Conservation (phyloP, 2,329 filamentous ascomycete species). For the Aulographum hederae region DNA sequence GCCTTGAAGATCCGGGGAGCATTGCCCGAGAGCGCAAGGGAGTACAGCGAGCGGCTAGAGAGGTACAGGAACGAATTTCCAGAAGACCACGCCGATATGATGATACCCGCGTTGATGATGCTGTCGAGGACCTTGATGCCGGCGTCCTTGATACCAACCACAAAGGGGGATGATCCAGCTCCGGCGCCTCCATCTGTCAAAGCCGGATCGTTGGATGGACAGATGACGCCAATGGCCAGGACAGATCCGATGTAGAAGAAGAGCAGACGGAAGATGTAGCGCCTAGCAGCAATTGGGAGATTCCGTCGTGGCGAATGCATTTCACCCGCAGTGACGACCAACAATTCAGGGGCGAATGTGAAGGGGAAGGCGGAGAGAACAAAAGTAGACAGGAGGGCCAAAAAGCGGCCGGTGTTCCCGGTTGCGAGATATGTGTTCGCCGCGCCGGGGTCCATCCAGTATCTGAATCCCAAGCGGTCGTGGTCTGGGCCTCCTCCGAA, state of each 20-base stretch:
- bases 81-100: conserved; percentile 44
- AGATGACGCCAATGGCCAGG: conserved; percentile 42
- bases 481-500: conserved; percentile 19
- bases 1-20: conserved; percentile 42
- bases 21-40: conserved; percentile 42
- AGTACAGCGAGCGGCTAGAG: conserved; percentile 32
- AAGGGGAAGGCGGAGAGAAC: conserved; percentile 35
- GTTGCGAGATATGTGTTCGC: conserved; percentile 29
- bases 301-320: conserved; percentile 40
- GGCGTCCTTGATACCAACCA: conserved; percentile 29
- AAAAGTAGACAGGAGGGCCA: conserved; percentile 31
- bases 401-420: conserved; percentile 30
- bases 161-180: conserved; percentile 33
- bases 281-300: conserved; percentile 38
- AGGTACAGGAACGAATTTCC: conserved; percentile 37
- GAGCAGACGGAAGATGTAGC: conserved; percentile 43
- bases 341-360: conserved; percentile 35
- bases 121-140: conserved; percentile 39
- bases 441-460: conserved; percentile 29
- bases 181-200: conserved; percentile 34
- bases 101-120: conserved; percentile 49
- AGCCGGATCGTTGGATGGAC: conserved; percentile 31
- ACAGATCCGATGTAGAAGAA: conserved; percentile 41
- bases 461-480: conserved; percentile 31
- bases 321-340: conserved; percentile 38